Evolutionary conservation across 2,329 filamentous ascomycete genomes (phyloP), one percentile per base, ranked within the genome.

Genomic region (Myriosclerotinia curreyana): DNA sequence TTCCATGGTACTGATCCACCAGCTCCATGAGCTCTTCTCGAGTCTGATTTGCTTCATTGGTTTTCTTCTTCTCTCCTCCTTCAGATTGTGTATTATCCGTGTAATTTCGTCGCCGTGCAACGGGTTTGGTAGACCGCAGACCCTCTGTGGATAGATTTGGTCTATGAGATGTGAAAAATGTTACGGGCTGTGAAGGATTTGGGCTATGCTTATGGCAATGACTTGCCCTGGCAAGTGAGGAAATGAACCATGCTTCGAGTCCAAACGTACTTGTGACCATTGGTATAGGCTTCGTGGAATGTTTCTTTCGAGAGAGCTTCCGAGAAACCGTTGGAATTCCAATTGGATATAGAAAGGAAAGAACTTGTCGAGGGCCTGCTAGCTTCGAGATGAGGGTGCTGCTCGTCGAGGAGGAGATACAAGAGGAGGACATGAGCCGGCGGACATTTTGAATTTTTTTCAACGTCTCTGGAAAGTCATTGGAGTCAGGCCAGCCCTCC

Each of bases 381-480:
- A 78, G 74, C 75, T 78, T 79, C 67, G 79, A 77, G 76, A 77
- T 75, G 74, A 78, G 74, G 75, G 78, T 77, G 77, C 77, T 77
- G 75, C 77, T 74, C 69, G 70, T 73, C 69, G 72, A 79, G 79
- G 81, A 78, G 76, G 81, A 79, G 77, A 78, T 78, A 77, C 79
- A 80, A 78, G 82, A 75, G 78, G 81, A 78, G 83, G 82, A 85
- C 86, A 88, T 88, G 83, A 83, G 82, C 81, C 74, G 78, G 75
- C 78, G 79, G 77, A 81, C 85, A 88, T 87, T 71, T 79, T 86
- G 83, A 77, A 76, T 50, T 53, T 48, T 67, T 64, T 55, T 69
- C 66, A 72, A 70, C 66, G 66, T 68, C 58, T 64, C 56, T 66
- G 64, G 58, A 66, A 48, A 66, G 28, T 50, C 70, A 72, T 71